A percentile compares a stretch with the other conserved stretches of the same genome.
Conservation (phyloP, 257 asterid genomes). For the Henckelia pumila region DNA sequence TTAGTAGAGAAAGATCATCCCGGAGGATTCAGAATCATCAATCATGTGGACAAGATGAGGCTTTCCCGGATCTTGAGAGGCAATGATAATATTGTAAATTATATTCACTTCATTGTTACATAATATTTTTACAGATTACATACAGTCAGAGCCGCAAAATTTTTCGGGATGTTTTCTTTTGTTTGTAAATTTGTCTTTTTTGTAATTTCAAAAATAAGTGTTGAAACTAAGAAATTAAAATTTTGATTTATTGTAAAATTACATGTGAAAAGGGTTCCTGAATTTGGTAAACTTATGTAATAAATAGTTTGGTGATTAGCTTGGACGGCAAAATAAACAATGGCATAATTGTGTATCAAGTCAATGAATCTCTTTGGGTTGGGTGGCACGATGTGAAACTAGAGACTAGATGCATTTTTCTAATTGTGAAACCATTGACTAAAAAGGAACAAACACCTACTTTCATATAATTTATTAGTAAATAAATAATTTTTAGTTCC, state of each 20-base stretch:
- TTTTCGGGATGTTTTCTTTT: neutral
- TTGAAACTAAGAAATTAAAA: too few species aligned
- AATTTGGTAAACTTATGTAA: neutral
- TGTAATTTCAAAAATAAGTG: neutral
- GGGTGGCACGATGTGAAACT: neutral
- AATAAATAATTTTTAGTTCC: too few species aligned
- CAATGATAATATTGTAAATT: conserved; percentile 43
- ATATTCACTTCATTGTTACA: neutral
- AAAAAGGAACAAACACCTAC: neutral
- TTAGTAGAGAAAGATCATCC: conserved; percentile 64
- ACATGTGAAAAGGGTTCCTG: neutral
- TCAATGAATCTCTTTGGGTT: neutral
- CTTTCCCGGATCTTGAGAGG: conserved; percentile 56
- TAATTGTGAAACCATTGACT: neutral
- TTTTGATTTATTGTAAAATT: too few species aligned
- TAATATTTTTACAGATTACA: neutral
- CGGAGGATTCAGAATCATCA: conserved; percentile 38
- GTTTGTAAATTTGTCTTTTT: too few species aligned
- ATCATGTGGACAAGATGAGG: conserved; percentile 41
- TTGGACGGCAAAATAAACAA: neutral
- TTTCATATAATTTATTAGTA: neutral
- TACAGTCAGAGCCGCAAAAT: neutral
- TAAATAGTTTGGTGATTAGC: neutral
- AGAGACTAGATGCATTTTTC: neutral
- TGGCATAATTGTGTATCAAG: neutral